Base-by-base conservation (phyloP, 2,329 filamentous ascomycete genomes). In the Ophiostoma novo-ulmi region DNA sequence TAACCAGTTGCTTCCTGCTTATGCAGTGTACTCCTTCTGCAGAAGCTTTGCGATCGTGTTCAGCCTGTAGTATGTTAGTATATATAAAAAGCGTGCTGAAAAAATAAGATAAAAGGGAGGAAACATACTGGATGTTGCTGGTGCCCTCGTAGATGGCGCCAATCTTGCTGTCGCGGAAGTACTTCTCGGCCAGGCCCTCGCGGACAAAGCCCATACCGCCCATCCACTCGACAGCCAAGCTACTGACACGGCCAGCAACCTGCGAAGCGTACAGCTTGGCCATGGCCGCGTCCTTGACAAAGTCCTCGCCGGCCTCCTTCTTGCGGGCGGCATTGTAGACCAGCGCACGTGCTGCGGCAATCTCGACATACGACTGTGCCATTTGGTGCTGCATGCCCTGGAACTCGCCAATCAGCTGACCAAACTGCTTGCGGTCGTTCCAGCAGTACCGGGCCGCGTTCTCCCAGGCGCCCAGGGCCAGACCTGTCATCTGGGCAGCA, bases 321-420 rank as follows among this genome's bases (percentile, higher is more conserved):
- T 97, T 97, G 77, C 95, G 89, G 1, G 95, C 91, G 3, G 95
- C 95, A 77, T 98, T 99, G 86, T 91, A 99, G 70, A 99, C 93
- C 31, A 99, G 85, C 10, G 93, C 93, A 68, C 95, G 89, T 0
- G 95, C 95, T 39, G 95, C 95, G 70, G 89, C 85, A 78, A 99
- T 97, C 80, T 99, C 95, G 35, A 91, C 92, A 83, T 94, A 98
- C 1, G 93, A 91, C 82, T 99, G 95, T 1, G 95, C 95, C 74
- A 99, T 90, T 83, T 99, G 95, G 84, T 97, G 94, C 83, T 98
- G 94, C 95, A 99, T 98, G 77, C 93, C 94, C 82, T 99, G 95
- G 87, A 99, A 99, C 80, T 96, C 92, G 77, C 95, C 95, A 72
- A 99, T 90, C 70, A 97, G 87, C 78, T 92, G 86, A 75, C 95